Evolutionary conservation across 2,329 filamentous ascomycete genomes (phyloP).

Genomic region (Colletotrichum kahawae): DNA sequence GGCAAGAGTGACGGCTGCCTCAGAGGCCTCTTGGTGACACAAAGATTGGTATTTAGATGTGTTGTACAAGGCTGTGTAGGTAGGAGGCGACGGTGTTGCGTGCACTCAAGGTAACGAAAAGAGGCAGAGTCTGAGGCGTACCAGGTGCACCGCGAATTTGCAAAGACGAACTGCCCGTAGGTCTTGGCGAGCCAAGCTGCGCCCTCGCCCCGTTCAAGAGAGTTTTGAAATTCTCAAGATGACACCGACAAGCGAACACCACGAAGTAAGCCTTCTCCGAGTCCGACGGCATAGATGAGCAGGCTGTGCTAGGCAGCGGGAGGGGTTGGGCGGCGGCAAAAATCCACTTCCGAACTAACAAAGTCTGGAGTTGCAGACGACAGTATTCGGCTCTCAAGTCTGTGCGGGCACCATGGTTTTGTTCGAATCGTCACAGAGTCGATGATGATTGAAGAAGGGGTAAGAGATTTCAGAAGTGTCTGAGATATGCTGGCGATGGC

Average conservation of each 20-base stretch:
- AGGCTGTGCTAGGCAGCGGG: slow-evolving; percentile 15
- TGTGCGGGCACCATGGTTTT: not conserved
- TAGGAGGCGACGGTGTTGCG: not conserved
- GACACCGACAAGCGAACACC: not conserved
- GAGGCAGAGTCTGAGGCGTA: slow-evolving; percentile 4
- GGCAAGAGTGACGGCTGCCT: not conserved
- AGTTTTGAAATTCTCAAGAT: not conserved
- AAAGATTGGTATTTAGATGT: slow-evolving; percentile 1
- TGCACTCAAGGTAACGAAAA: not conserved
- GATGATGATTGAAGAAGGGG: not conserved
- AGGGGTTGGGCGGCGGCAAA: not conserved
- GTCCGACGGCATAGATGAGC: not conserved
- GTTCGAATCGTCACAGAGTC: not conserved
- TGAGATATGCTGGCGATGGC: not conserved
- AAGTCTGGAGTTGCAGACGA: not conserved
- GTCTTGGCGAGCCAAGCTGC: slow-evolving; percentile 4
- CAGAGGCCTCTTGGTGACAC: not conserved
- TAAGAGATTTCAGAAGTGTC: not conserved
- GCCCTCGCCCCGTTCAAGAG: slow-evolving; percentile 16
- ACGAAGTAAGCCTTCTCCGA: not conserved
- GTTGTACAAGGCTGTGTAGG: not conserved
- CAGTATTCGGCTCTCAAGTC: not conserved
- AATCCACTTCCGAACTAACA: not conserved
- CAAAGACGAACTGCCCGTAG: not conserved
- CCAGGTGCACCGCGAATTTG: not conserved